Evolutionary conservation across 1,139 yeast genomes (phyloP).

Genomic region (Candida labiduridarum): DNA sequence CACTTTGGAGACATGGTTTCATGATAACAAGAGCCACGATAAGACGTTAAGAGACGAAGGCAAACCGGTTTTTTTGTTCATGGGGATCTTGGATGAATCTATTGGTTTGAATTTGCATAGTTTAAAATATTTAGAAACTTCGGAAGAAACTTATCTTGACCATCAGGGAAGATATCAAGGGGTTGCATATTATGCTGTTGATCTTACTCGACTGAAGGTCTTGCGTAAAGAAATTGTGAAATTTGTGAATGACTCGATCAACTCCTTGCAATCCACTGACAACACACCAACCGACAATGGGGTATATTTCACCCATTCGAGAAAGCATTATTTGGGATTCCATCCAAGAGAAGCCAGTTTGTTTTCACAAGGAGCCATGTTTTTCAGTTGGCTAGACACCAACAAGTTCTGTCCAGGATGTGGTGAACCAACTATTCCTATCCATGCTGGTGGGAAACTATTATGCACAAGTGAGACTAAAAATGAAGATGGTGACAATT

Average conservation of each 20-base stretch:
- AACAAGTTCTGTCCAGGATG: constrained; percentile 88
- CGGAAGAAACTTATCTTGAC: constrained; percentile 37
- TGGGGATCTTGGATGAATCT: constrained; percentile 68
- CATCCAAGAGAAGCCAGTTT: constrained; percentile 59
- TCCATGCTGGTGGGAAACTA: constrained; percentile 83
- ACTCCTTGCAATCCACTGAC: constrained; percentile 13
- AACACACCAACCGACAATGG: constrained; percentile 16
- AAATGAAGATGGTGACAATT: constrained; percentile 18
- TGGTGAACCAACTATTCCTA: constrained; percentile 68
- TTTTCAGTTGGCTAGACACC: constrained; percentile 80
- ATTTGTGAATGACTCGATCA: constrained; percentile 19
- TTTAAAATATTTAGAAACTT: constrained; percentile 30
- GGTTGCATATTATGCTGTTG: constrained; percentile 76
- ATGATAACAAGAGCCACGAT: constrained; percentile 38
- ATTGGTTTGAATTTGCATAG: constrained; percentile 35
- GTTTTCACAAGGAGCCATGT: constrained; percentile 81
- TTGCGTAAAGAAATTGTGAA: constrained; percentile 25
- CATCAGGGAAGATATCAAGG: constrained; percentile 62
- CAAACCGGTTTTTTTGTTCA: constrained; percentile 56
- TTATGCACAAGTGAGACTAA: constrained; percentile 48
- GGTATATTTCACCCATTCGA: constrained; percentile 33
- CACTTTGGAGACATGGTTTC: constrained; percentile 27
- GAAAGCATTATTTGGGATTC: constrained; percentile 40
- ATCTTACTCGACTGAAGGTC: constrained; percentile 45
- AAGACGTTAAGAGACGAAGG: constrained; percentile 31